Base-by-base conservation (phyloP, 2,329 filamentous ascomycete genomes). In the Chalaropsis thielavioides region DNA sequence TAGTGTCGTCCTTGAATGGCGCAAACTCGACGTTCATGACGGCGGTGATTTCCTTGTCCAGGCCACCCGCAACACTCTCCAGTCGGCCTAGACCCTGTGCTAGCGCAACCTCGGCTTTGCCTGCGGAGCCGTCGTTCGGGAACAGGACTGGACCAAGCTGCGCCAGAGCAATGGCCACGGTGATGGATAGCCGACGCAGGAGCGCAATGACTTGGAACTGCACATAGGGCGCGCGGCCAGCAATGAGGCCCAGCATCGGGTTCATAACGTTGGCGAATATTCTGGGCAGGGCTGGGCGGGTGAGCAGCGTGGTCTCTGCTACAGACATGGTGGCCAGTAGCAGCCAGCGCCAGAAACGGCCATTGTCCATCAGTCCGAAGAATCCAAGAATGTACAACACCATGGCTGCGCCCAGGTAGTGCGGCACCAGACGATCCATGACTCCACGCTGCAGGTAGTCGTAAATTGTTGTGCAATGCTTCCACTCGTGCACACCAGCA, bases 141-240 rank as follows among this genome's bases (percentile, higher is more conserved):
- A 75, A 75, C 13, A 89, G 75, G 3, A 90, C 76, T 2, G 90
- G 89, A 0, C 87, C 87, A 62, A 95, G 81, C 74, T 95, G 90
- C 5, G 86, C 86, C 66, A 95, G 83, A 62, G 89, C 92, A 69
- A 95, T 90, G 74, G 90, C 92, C 31, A 90, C 75, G 1, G 90
- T 92, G 62, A 97, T 77, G 17, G 85, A 84, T 24, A 90, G 76
- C 72, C 89, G 89, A 67, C 92, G 85, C 5, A 87, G 83, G 6
- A 97, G 81, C 15, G 81, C 76, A 66, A 96, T 81, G 69, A 88
- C 78, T 75, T 99, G 92, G 72, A 94, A 99, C 1, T 92, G 92
- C 3, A 97, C 80, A 69, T 88, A 89, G 2, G 87, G 82, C 2
- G 82, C 77, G 64, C 84, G 80, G 7, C 70, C 69, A 17, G 76